phyloP scores from a whole-genome alignment of 495 filamentous ascomycete genomes.

The Aspergillus incahuasiensis region DNA sequence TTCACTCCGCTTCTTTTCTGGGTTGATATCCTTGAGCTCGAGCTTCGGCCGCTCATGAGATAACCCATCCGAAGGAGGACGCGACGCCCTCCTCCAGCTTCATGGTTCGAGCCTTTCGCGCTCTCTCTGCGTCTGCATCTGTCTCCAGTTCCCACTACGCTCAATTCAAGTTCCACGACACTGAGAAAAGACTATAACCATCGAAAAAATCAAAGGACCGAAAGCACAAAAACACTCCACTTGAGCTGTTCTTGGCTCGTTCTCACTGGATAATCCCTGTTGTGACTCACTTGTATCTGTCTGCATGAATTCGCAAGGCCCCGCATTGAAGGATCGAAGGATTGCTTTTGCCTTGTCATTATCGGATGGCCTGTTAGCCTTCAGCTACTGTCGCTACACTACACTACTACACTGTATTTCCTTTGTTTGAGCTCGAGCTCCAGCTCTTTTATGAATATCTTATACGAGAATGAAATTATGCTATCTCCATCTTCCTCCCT shows the following conservation, averaged over 20 bases:
- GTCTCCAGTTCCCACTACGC: too few species aligned
- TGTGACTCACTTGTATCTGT: background rate
- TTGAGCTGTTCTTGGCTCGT: background rate
- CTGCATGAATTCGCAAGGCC: background rate
- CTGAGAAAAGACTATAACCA: background rate
- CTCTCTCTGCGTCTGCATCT: too few species aligned
- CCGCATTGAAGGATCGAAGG: conserved; percentile 9
- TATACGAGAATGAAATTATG: too few species aligned
- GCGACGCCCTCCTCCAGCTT: too few species aligned
- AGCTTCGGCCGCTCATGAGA: too few species aligned
- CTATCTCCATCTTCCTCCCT: too few species aligned
- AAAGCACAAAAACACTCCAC: background rate
- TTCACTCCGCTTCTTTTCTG: conserved; percentile 7
- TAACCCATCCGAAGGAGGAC: background rate
- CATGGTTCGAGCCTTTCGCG: too few species aligned
- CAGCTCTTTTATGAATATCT: too few species aligned
- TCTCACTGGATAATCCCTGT: background rate
- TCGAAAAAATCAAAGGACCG: background rate
- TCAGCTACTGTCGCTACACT: too few species aligned
- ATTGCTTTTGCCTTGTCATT: background rate
- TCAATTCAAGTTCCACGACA: background rate
- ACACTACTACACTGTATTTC: too few species aligned
- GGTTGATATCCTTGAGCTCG: conserved; percentile 4
- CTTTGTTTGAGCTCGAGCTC: too few species aligned
- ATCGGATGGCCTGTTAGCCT: too few species aligned